These are phyloP conservation scores for Penicillium italicum DNA, from an alignment of 2,329 filamentous ascomycete genomes.

Conservation along the genomic window DNA sequence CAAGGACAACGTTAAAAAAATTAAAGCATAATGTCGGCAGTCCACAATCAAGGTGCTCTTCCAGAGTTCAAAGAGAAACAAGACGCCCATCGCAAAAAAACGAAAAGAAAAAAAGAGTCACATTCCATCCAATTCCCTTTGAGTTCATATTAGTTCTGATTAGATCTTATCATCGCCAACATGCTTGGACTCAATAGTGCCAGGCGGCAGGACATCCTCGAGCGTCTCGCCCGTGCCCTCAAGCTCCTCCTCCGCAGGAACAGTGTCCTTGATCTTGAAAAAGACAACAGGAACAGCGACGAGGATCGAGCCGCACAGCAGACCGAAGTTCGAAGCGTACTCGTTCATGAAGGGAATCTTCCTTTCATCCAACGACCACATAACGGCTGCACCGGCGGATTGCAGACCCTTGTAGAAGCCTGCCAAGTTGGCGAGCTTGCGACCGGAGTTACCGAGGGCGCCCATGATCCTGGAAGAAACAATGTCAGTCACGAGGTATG, in stretches of 20 bases:
- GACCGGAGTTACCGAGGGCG: constrained; percentile 81
- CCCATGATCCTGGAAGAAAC: constrained; percentile 70
- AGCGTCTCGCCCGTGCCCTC: constrained; percentile 76
- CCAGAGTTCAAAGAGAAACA: not conserved
- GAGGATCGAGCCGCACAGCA: constrained; percentile 64
- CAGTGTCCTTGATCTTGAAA: constrained; percentile 70
- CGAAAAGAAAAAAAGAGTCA: not conserved
- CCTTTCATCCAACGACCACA: constrained; percentile 57
- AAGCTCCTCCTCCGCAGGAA: constrained; percentile 72
- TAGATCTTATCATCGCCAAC: constrained; percentile 8
- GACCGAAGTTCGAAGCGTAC: constrained; percentile 70
- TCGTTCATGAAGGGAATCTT: constrained; percentile 63
- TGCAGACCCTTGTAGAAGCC: constrained; percentile 87
- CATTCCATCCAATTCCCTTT: not conserved
- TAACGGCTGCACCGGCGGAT: constrained; percentile 68
- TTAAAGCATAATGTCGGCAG: not conserved
- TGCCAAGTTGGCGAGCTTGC: constrained; percentile 83
- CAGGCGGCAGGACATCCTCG: constrained; percentile 57
- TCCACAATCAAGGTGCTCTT: not conserved
- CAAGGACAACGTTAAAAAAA: not conserved
- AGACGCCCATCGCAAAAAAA: not conserved
- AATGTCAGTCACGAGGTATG: not conserved
- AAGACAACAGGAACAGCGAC: constrained; percentile 73
- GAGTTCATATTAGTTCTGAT: not conserved
- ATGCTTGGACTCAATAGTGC: constrained; percentile 10